A percentile compares a stretch with the other conserved stretches of the same genome.
Conservation (phyloP, 441 rosid species). For the Pelargonium hybrid region DNA sequence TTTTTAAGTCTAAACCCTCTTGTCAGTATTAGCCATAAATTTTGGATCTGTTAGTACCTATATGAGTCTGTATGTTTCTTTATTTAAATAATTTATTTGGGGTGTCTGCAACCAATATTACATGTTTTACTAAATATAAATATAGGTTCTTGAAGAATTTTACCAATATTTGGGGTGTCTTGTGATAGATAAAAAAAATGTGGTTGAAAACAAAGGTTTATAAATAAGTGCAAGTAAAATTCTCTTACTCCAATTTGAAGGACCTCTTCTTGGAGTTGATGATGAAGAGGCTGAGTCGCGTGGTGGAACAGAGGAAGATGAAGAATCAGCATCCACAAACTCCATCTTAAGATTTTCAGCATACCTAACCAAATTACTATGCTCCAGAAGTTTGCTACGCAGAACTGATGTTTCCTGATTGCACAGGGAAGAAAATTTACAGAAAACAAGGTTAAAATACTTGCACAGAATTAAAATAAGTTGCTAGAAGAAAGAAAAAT, state of each 20-base stretch:
- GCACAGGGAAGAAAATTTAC: conserved; percentile 6
- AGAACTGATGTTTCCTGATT: conserved; percentile 62
- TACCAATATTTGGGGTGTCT: no score
- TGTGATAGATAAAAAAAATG: not conserved
- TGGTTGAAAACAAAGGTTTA: not conserved
- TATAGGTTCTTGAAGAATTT: no score
- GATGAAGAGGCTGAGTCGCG: conserved; percentile 40
- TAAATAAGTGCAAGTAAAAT: conserved; percentile 1
- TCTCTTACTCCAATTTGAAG: conserved; percentile 46
- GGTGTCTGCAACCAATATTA: no score
- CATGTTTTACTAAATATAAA: no score
- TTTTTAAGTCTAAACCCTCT: not conserved
- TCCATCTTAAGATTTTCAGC: conserved; percentile 55
- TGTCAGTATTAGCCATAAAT: no score
- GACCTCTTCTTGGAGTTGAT: conserved; percentile 41
- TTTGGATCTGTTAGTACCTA: no score
- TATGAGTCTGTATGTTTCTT: no score
- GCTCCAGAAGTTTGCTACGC: conserved; percentile 48
- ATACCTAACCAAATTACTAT: conserved; percentile 50
- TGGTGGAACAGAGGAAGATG: conserved; percentile 39
- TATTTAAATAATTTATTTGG: no score
- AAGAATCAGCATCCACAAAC: conserved; percentile 43
- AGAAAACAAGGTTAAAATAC: conserved; percentile 15
- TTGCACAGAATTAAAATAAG: conserved; percentile 2
- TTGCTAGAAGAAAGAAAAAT: not conserved